A percentile compares a stretch with the other conserved stretches of the same genome.
Evolutionary conservation across 805 yeast species (phyloP).

Genomic region (Wickerhamiella lipophila): DNA sequence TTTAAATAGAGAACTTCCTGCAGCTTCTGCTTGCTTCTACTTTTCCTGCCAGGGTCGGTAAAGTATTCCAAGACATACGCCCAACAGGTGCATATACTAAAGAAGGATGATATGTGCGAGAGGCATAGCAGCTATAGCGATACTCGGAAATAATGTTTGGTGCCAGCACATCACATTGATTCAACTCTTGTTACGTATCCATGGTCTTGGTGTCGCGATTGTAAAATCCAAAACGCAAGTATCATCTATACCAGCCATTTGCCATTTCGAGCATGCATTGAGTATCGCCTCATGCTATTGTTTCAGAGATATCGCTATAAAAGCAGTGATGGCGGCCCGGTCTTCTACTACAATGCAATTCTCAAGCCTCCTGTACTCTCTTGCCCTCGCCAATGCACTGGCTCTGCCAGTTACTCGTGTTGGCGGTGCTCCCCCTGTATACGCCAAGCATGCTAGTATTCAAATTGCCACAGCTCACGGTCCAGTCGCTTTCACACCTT

Average conservation of each 20-base stretch:
- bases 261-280: not conserved
- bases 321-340: not conserved
- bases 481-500: not conserved
- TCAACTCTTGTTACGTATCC: too few relatives aligned
- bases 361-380: not conserved
- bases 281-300: not conserved
- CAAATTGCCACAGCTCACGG: not conserved
- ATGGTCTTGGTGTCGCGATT: not conserved
- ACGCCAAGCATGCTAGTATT: not conserved
- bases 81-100: not conserved
- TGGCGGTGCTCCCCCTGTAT: not conserved
- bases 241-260: not conserved
- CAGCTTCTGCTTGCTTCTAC: not conserved
- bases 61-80: not conserved
- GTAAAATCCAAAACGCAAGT: not conserved
- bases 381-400: conserved; percentile 4
- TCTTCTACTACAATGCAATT: conserved; percentile 2
- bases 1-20: too few relatives aligned
- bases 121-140: too few relatives aligned
- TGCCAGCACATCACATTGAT: too few relatives aligned
- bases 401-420: conserved; percentile 1
- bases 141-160: too few relatives aligned
- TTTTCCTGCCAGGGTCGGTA: not conserved
- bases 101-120: too few relatives aligned
- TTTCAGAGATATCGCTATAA: not conserved